Base-by-base conservation (phyloP, 2,329 filamentous ascomycete genomes). In the Cladosporium cucumerinum region DNA sequence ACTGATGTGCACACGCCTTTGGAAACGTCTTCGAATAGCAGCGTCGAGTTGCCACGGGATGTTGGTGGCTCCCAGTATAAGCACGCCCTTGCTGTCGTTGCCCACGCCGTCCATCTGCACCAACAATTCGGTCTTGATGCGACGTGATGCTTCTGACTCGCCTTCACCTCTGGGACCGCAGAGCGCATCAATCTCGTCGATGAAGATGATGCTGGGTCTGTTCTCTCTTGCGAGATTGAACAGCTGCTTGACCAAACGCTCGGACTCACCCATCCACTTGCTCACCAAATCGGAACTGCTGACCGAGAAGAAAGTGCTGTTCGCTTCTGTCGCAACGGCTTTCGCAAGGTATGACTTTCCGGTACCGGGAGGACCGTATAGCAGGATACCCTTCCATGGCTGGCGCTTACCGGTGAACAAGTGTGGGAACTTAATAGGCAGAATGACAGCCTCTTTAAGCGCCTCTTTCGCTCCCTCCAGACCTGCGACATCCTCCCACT, bases 181-280 rank as follows among this genome's bases (percentile, higher is more conserved):
- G 1, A 99, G 88, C 5, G 95, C 95, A 77, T 99, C 95, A 68
- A 98, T 93, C 79, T 98, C 94, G 77, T 98, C 94, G 74, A 98
- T 97, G 81, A 98, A 98, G 78, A 98, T 97, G 76, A 99, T 97
- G 1, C 93, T 95, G 0, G 95, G 95, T 73, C 95, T 97, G 79
- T 97, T 98, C 77, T 99, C 95, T 77, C 96, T 89, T 0, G 95
- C 95, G 91, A 99, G 97, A 72, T 90, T 92, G 81, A 99, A 99
- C 12, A 99, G 86, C 69, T 96, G 91, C 76, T 98, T 98, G 65
- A 99, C 95, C 71, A 99, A 96, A 92, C 93, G 87, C 87, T 99
- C 95, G 83, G 91, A 96, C 80, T 99, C 95, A 82, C 95, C 95
- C 95, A 99, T 99, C 95, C 95, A 99, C 77, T 99, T 99, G 78